phyloP scores from a whole-genome alignment of 2,329 filamentous ascomycete species.

The Pseudopyrenochaeta lycopersici region DNA sequence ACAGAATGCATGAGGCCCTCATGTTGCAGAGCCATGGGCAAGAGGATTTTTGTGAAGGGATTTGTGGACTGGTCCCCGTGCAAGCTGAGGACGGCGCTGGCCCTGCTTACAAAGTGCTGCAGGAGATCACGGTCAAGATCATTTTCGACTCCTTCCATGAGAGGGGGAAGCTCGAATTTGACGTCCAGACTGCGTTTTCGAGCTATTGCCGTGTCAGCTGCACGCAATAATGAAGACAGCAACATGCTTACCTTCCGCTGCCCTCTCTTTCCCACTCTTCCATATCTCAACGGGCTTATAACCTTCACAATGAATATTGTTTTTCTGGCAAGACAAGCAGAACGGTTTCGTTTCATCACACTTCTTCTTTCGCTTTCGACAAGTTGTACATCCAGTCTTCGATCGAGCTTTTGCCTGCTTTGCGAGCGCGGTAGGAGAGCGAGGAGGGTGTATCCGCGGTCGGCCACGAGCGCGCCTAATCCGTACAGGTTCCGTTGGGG shows the following conservation, averaged over 20 bases:
- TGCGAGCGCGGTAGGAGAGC: slow-evolving; percentile 64
- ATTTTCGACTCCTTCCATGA: slow-evolving; percentile 85
- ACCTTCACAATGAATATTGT: slow-evolving; percentile 88
- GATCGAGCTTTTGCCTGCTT: slow-evolving; percentile 80
- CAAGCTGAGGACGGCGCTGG: slow-evolving; percentile 83
- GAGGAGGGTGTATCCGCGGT: slow-evolving; percentile 80
- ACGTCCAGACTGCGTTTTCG: slow-evolving; percentile 45
- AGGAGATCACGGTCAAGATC: slow-evolving; percentile 81
- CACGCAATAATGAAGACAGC: slow-evolving; percentile 1
- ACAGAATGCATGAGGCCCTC: slow-evolving; percentile 90
- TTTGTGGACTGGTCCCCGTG: slow-evolving; percentile 79
- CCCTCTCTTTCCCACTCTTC: slow-evolving; percentile 83
- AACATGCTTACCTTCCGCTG: slow-evolving; percentile 65
- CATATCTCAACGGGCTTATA: slow-evolving; percentile 88
- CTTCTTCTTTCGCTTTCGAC: slow-evolving; percentile 69
- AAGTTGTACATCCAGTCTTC: slow-evolving; percentile 68
- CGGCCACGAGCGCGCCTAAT: slow-evolving; percentile 69
- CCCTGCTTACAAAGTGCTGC: slow-evolving; percentile 80
- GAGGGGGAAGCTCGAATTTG: slow-evolving; percentile 61
- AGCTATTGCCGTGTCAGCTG: slow-evolving; percentile 36
- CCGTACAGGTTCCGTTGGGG: slow-evolving; percentile 47
- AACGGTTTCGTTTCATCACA: slow-evolving; percentile 61
- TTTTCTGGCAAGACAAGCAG: slow-evolving; percentile 87
- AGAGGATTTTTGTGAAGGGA: slow-evolving; percentile 83
- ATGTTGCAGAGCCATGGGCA: slow-evolving; percentile 82